Evolutionary conservation across 441 rosid species (phyloP).

Genomic region (Gossypium schwendimanii): DNA sequence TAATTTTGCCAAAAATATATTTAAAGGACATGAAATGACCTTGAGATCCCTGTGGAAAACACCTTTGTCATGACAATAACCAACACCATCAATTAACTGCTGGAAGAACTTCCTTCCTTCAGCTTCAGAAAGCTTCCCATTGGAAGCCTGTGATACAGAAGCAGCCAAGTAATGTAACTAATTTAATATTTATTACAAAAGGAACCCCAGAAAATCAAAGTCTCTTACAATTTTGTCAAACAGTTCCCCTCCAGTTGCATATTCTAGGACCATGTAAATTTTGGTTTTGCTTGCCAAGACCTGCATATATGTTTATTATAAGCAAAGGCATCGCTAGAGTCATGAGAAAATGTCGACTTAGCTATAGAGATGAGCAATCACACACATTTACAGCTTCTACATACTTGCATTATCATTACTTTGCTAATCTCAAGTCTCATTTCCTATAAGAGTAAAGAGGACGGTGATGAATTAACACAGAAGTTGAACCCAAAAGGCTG

Average conservation of each 20-base stretch:
- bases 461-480: neutral
- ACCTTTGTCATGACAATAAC: conserved; percentile 83
- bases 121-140: conserved; percentile 64
- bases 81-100: conserved; percentile 83
- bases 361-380: neutral
- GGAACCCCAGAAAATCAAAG: neutral
- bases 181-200: neutral
- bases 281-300: conserved; percentile 89
- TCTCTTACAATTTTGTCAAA: conserved; percentile 79
- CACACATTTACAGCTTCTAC: neutral
- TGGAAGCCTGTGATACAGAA: conserved; percentile 42
- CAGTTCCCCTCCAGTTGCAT: conserved; percentile 83
- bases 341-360: neutral
- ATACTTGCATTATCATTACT: neutral
- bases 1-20: neutral
- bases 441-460: neutral
- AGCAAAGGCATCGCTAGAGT: neutral
- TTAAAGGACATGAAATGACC: conserved; percentile 28
- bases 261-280: conserved; percentile 87
- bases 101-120: conserved; percentile 89
- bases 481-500: neutral
- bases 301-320: conserved; percentile 32
- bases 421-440: conserved; percentile 3
- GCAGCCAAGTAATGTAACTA: conserved; percentile 3
- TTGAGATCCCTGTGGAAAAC: conserved; percentile 94